Evolutionary conservation across 345 rosid species (phyloP), one percentile per base, ranked within the genome.

Genomic region (Ailanthus altissimus): DNA sequence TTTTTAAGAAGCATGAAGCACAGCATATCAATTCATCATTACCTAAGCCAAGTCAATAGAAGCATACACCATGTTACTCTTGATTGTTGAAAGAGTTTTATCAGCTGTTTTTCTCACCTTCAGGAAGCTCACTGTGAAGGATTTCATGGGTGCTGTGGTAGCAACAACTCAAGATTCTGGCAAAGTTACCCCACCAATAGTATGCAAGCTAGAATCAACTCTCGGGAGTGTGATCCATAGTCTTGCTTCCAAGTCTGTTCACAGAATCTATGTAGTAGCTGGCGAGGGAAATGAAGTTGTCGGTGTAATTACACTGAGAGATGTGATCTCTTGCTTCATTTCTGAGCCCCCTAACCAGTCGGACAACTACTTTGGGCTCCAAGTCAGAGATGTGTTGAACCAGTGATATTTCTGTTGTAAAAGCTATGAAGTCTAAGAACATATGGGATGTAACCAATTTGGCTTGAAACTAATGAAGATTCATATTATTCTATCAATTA

Each of bases 231-330:
- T 93, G 86, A 89, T 93, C 66, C 82, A 89, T 70, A 78, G 76
- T 78, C 91, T 95, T 42, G 92, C 98, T 79, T 85, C 90, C 18
- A 87, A 78, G 77, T 82, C 83, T 8, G 91, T 90, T 73, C 98
- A 95, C 86, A 81, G 97, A 82, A 86, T 93, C 38, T 89, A 93
- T 57, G 92, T 88, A 56, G 93, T 83, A 12, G 83, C 77, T 20
- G 89, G 74, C 6, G 75, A 79, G 38, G 90, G 77, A 62, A 84
- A 86, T 66, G 90, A 89, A 84, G 90, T 95, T 8, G 74, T 66
- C 47, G 98, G 99, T 9, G 93, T 95, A 46, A 92, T 95, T 74
- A 95, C 99, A 0, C 88, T 91, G 14, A 79, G 98, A 84, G 99
- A 93, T 79, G 97, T 93, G 63, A 94, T 93, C 73, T 88, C 98